Evolutionary conservation across 176 grass and related monocot species (phyloP).

Genomic region (Rhynchospora pubera): DNA sequence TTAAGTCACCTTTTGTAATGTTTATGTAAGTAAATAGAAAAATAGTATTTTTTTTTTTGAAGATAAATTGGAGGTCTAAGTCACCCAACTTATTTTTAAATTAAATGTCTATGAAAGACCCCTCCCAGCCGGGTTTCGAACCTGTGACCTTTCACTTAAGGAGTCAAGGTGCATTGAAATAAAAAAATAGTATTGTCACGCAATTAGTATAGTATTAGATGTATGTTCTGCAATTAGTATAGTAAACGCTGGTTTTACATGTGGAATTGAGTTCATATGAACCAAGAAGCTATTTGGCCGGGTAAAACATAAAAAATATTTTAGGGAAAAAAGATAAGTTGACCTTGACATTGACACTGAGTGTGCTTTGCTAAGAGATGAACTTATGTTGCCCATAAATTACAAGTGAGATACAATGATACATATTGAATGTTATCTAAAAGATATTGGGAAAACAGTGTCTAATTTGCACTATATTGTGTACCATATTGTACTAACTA

Average conservation of each 20-base stretch:
- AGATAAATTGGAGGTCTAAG: too few relatives aligned
- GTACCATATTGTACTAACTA: neutral
- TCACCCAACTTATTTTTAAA: too few relatives aligned
- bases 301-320: neutral
- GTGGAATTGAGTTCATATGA: neutral
- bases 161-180: too few relatives aligned
- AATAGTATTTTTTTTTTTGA: too few relatives aligned
- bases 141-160: too few relatives aligned
- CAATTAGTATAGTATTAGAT: too few relatives aligned
- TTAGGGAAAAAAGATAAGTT: neutral
- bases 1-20: too few relatives aligned
- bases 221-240: neutral
- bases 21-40: too few relatives aligned
- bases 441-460: neutral
- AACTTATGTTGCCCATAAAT: neutral
- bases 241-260: neutral
- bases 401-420: neutral
- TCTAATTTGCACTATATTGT: neutral
- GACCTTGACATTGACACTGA: neutral
- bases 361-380: neutral
- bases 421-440: neutral
- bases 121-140: too few relatives aligned
- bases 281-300: neutral
- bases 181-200: too few relatives aligned
- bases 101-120: too few relatives aligned